Conservation (phyloP, 768 basidiomycete species). For the Trametes sanguinea region DNA sequence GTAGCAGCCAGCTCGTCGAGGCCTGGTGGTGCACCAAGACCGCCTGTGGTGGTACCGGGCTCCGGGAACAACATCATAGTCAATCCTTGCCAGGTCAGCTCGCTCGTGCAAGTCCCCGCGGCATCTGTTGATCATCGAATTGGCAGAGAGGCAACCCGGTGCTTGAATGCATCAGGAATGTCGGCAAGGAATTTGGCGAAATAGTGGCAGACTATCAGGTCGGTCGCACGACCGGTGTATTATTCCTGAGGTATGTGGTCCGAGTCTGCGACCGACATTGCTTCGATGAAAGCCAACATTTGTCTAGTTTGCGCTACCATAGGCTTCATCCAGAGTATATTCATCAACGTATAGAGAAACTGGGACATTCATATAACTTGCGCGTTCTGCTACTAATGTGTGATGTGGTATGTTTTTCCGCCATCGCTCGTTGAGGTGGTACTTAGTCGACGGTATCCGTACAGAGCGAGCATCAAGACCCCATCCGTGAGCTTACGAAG, state of each 20-base stretch:
- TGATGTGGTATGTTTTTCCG: constrained; percentile 72
- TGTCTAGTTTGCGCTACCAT: constrained; percentile 82
- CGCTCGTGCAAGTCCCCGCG: too few relatives aligned
- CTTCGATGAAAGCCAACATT: background rate
- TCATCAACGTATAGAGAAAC: constrained; percentile 83
- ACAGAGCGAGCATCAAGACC: constrained; percentile 89
- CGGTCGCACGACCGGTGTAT: constrained; percentile 86
- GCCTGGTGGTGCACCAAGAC: constrained; percentile 20
- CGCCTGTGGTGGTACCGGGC: constrained; percentile 36
- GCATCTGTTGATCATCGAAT: background rate
- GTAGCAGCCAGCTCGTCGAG: background rate
- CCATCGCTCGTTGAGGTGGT: background rate
- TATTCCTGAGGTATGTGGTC: constrained; percentile 78
- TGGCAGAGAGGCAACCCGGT: constrained; percentile 82
- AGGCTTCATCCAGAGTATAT: constrained; percentile 98
- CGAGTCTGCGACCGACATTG: background rate
- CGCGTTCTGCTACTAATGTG: constrained; percentile 87
- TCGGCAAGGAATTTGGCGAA: constrained; percentile 93
- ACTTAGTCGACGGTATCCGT: background rate
- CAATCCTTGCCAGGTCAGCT: constrained; percentile 35
- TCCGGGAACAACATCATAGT: constrained; percentile 38
- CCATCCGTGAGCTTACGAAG: constrained; percentile 92
- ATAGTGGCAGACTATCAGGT: constrained; percentile 95
- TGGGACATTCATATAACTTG: constrained; percentile 79
- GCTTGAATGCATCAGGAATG: constrained; percentile 83